phyloP scores from a whole-genome alignment of 139 green algal species.

The Chlamydomonas sphaeroides region DNA sequence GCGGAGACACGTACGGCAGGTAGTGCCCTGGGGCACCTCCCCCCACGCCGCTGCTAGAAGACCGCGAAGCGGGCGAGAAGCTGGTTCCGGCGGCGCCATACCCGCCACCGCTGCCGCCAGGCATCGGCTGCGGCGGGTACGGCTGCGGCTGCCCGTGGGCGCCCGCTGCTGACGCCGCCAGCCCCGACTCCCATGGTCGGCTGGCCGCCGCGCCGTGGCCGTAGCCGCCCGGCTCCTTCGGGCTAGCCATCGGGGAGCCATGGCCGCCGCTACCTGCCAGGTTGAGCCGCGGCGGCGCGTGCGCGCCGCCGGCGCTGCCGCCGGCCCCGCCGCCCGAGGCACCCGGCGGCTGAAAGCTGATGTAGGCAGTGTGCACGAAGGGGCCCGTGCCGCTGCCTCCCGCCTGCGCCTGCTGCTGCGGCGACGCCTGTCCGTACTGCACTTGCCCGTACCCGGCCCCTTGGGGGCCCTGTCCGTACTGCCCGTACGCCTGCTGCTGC shows the following conservation, averaged over 20 bases:
- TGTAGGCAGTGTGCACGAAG: slow-evolving; percentile 11
- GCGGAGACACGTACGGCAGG: slow-evolving; percentile 11
- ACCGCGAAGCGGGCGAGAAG: too few relatives aligned
- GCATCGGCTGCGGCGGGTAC: too few relatives aligned
- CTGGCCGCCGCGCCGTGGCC: not conserved
- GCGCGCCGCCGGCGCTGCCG: not conserved
- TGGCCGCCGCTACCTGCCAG: not conserved
- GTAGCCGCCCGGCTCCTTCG: not conserved
- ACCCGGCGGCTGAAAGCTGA: not conserved
- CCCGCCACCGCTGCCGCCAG: too few relatives aligned
- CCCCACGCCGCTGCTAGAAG: not conserved
- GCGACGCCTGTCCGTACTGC: too few relatives aligned
- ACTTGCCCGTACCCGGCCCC: too few relatives aligned
- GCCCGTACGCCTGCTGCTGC: not conserved
- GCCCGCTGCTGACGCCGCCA: too few relatives aligned
- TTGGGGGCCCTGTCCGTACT: too few relatives aligned
- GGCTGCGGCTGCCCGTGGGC: too few relatives aligned
- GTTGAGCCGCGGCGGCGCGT: not conserved
- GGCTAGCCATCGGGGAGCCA: not conserved
- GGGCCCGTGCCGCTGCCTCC: not conserved
- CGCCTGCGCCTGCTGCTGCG: not conserved
- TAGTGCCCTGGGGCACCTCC: not conserved
- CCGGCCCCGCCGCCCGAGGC: not conserved
- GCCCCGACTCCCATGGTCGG: not conserved
- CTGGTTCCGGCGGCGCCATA: too few relatives aligned